Percentiles rank a stretch among this genome's conserved stretches.
Evolutionary conservation across 306 rosid species (phyloP).

Genomic region (Alnus glutinosa): DNA sequence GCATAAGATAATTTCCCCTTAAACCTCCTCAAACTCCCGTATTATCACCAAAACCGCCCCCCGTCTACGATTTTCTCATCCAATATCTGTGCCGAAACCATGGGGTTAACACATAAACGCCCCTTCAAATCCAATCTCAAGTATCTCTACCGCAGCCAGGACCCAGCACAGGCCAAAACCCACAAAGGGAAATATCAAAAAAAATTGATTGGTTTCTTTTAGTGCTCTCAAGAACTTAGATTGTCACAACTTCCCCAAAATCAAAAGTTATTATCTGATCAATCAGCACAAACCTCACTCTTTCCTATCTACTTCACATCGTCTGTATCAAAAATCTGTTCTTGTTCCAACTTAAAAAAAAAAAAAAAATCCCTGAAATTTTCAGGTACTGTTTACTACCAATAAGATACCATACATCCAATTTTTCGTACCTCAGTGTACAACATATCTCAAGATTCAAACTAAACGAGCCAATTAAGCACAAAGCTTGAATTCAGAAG

Average conservation of each 20-base stretch:
- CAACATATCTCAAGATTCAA: background rate
- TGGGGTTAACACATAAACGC: background rate
- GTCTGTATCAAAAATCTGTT: background rate
- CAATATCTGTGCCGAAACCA: background rate
- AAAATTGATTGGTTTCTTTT: background rate
- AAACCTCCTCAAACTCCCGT: background rate
- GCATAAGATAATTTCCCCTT: background rate
- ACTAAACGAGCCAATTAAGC: background rate
- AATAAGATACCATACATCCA: background rate
- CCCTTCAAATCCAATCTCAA: no score
- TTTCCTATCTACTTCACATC: background rate
- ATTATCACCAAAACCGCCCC: background rate
- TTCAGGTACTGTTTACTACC: background rate
- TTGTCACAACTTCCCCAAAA: background rate
- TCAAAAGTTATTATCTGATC: background rate
- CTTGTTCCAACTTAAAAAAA: background rate
- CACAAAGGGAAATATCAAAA: no score
- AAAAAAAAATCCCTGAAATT: background rate
- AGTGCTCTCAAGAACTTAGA: background rate
- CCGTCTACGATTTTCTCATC: background rate
- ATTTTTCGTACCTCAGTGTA: background rate
- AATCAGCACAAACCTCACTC: background rate
- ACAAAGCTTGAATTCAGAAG: background rate
- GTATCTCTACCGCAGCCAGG: no score
- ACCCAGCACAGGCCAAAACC: no score